Evolutionary conservation across 2,329 filamentous ascomycete genomes (phyloP).

Genomic region (Penicillium sp.): DNA sequence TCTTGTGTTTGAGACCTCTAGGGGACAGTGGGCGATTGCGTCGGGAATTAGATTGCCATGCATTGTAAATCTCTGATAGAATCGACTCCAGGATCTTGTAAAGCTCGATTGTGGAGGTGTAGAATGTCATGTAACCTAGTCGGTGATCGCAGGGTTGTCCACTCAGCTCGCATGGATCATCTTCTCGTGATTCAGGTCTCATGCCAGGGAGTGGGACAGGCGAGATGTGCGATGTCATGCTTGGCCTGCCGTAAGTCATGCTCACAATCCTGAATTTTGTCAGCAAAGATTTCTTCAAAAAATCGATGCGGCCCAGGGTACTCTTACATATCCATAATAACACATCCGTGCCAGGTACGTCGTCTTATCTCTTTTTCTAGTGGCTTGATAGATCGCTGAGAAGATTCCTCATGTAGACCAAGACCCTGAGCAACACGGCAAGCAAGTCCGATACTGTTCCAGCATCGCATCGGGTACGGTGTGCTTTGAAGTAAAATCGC

Average conservation of each 20-base stretch:
- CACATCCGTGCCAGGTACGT: constrained; percentile 43
- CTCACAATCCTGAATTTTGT: constrained; percentile 30
- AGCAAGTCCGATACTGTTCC: constrained; percentile 45
- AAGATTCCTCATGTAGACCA: constrained; percentile 37
- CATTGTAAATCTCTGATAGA: constrained; percentile 35
- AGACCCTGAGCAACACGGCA: constrained; percentile 44
- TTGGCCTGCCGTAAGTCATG: constrained; percentile 40
- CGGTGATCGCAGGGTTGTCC: constrained; percentile 11
- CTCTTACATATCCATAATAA: constrained; percentile 40
- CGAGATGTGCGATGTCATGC: constrained; percentile 33
- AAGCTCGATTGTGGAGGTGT: constrained; percentile 26
- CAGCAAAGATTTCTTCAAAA: not conserved
- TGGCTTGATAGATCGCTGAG: constrained; percentile 14
- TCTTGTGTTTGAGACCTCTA: constrained; percentile 13
- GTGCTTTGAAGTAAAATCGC: constrained; percentile 44
- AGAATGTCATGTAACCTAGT: constrained; percentile 26
- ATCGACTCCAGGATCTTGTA: constrained; percentile 35
- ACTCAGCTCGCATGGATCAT: constrained; percentile 19
- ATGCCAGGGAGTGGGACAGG: constrained; percentile 24
- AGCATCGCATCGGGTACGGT: constrained; percentile 42
- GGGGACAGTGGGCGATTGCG: constrained; percentile 4
- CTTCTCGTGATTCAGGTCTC: constrained; percentile 6
- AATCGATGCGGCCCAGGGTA: not conserved
- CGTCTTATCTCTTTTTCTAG: constrained; percentile 39
- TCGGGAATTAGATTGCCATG: constrained; percentile 24